Base-by-base conservation (phyloP, 2,329 filamentous ascomycete species). In the Tolypocladium sp. region DNA sequence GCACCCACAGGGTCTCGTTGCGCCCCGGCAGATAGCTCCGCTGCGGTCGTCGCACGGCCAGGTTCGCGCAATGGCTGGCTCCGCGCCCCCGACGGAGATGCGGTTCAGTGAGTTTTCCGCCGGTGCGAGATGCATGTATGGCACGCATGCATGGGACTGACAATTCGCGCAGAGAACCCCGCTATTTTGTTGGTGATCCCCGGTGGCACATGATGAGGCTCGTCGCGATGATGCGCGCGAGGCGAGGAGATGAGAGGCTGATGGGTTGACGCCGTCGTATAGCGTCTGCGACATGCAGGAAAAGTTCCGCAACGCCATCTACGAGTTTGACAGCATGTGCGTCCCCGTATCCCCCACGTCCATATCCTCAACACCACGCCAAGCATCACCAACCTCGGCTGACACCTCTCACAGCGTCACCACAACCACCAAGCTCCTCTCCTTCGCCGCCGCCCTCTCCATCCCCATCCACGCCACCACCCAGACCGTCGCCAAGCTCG, bases 251-350 rank as follows among this genome's bases (percentile, higher is more conserved):
- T 7, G 17, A 35, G 25, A 51, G 42, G 27, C 25, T 54, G 49
- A 22, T 27, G 20, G 2, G 22, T 33, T 25, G 27, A 33, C 9
- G 15, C 17, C 40, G 38, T 8, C 22, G 30, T 58, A 96, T 59
- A 97, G 92, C 69, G 84, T 97, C 70, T 97, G 93, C 77, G 93
- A 97, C 70, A 81, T 97, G 63, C 93, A 97, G 77, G 93, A 97
- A 66, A 95, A 92, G 73, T 97, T 97, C 76, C 84, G 91, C 62
- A 79, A 80, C 10, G 88, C 87, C 59, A 96, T 97, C 67, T 84
- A 88, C 76, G 87, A 95, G 70, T 97, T 92, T 70, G 84, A 90
- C 63, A 91, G 89, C 71, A 82, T 97, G 86, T 90, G 79, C 60
- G 77, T 70, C 10, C 9, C 53, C 52, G 37, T 9, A 25, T 15